A percentile compares a stretch with the other conserved stretches of the same genome.
Evolutionary conservation across 805 yeast species (phyloP).

Genomic region (Wickerhamiella brachini): DNA sequence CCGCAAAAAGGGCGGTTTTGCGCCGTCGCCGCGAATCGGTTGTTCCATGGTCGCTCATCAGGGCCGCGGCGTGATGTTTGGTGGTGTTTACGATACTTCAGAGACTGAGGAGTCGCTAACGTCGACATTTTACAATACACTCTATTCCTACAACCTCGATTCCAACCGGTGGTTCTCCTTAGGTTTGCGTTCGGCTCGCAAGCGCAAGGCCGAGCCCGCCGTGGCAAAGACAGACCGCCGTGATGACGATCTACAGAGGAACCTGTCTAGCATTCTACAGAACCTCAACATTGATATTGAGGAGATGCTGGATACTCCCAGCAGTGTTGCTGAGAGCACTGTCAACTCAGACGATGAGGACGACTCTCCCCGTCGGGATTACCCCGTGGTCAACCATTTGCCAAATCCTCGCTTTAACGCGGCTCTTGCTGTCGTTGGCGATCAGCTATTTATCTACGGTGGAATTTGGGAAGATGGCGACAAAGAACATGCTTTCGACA

Average conservation of each 20-base stretch:
- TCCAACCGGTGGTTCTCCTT: conserved; percentile 79
- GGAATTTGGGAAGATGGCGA: conserved; percentile 88
- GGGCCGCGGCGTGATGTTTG: conserved; percentile 85
- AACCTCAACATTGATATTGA: conserved; percentile 20
- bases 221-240: conserved; percentile 32
- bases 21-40: conserved; percentile 90
- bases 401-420: conserved; percentile 90
- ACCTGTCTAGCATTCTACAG: conserved; percentile 38
- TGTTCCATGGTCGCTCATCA: conserved; percentile 79
- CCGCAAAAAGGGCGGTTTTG: conserved; percentile 76
- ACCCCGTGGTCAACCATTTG: conserved; percentile 42
- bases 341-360: conserved; percentile 27
- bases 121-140: conserved; percentile 67
- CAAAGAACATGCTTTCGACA: conserved; percentile 68
- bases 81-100: conserved; percentile 90
- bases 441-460: conserved; percentile 69
- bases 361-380: conserved; percentile 30
- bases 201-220: conserved; percentile 34
- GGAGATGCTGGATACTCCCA: conserved; percentile 10
- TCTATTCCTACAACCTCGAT: conserved; percentile 73
- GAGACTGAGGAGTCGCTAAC: conserved; percentile 89
- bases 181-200: conserved; percentile 46
- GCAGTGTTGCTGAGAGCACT: conserved; percentile 31
- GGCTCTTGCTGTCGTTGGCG: conserved; percentile 72
- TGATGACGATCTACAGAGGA: conserved; percentile 71